A percentile compares a stretch with the other conserved stretches of the same genome.
Conservation (phyloP, 495 filamentous ascomycete genomes). For the Podospora anserina region DNA sequence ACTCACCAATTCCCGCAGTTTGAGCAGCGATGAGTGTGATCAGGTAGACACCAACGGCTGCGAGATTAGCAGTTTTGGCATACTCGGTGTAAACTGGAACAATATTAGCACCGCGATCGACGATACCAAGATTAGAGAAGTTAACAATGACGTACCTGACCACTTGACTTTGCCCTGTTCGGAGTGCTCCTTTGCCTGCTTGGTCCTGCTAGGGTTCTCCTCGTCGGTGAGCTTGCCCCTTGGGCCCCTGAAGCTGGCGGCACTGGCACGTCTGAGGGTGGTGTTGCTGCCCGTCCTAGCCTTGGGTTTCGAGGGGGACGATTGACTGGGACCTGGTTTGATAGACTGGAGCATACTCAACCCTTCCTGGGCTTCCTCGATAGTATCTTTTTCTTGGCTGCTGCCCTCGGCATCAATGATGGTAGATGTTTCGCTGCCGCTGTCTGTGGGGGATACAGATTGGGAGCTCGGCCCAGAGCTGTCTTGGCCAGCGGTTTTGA, state of each 20-base stretch:
- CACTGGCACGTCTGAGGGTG: conserved; percentile 84
- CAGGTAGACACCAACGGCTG: conserved; percentile 79
- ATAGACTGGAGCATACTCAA: conserved; percentile 71
- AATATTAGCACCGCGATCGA: conserved; percentile 24
- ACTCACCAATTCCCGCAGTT: conserved; percentile 65
- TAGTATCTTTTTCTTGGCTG: conserved; percentile 52
- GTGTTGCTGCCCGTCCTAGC: conserved; percentile 65
- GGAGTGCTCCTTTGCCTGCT: conserved; percentile 77
- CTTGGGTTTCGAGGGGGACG: conserved; percentile 34
- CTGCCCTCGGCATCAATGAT: conserved; percentile 51
- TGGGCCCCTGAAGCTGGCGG: conserved; percentile 83
- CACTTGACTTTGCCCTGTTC: conserved; percentile 98
- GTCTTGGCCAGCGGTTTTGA: conserved; percentile 67
- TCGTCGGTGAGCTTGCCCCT: conserved; percentile 80
- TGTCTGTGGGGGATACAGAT: conserved; percentile 37
- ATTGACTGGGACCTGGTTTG: conserved; percentile 45
- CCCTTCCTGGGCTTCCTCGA: conserved; percentile 69
- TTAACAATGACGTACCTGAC: conserved; percentile 47
- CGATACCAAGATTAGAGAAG: neutral
- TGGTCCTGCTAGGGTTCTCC: conserved; percentile 66
- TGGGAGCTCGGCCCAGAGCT: conserved; percentile 34
- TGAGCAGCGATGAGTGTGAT: conserved; percentile 74
- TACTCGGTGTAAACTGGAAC: conserved; percentile 72
- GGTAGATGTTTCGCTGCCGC: conserved; percentile 57
- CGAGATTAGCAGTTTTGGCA: conserved; percentile 86